A percentile compares a stretch with the other conserved stretches of the same genome.
Conservation (phyloP, 345 rosid species). For the Linum trigynum region DNA sequence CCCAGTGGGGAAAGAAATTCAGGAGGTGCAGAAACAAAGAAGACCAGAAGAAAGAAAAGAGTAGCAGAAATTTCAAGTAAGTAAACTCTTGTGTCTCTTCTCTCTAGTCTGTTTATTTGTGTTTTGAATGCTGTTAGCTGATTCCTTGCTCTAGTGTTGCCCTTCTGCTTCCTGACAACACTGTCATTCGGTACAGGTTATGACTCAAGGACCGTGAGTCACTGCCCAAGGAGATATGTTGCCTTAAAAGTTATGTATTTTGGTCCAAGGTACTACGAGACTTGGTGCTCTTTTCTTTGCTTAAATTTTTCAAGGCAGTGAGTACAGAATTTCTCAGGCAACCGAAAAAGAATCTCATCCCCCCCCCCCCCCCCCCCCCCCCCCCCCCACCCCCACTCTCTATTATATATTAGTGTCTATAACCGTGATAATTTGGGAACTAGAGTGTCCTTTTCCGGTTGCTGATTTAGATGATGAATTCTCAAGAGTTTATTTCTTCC, state of each 20-base stretch:
- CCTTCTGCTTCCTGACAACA: not conserved
- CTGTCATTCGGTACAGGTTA: conserved; percentile 7
- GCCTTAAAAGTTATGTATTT: conserved; percentile 85
- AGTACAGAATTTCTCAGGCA: not conserved
- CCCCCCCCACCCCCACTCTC: too few species aligned
- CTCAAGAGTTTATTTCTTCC: conserved; percentile 8
- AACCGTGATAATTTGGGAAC: too few species aligned
- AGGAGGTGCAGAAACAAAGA: conserved; percentile 6
- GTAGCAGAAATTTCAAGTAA: conserved; percentile 25
- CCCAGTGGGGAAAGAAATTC: conserved; percentile 18
- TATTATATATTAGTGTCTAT: not conserved
- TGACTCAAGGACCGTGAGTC: conserved; percentile 19
- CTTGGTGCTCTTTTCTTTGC: not conserved
- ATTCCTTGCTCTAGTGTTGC: not conserved
- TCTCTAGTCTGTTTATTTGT: not conserved
- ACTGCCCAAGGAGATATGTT: conserved; percentile 49
- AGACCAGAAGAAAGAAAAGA: conserved; percentile 23
- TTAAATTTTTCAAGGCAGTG: conserved; percentile 1
- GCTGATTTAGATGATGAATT: not conserved
- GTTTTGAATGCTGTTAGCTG: not conserved
- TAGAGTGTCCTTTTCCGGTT: too few species aligned
- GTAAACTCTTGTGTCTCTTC: not conserved
- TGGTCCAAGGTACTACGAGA: conserved; percentile 60
- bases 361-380: too few species aligned
- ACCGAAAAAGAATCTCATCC: not conserved